phyloP scores from a whole-genome alignment of 2,329 filamentous ascomycete species.

The Teratosphaeriaceae sp. region DNA sequence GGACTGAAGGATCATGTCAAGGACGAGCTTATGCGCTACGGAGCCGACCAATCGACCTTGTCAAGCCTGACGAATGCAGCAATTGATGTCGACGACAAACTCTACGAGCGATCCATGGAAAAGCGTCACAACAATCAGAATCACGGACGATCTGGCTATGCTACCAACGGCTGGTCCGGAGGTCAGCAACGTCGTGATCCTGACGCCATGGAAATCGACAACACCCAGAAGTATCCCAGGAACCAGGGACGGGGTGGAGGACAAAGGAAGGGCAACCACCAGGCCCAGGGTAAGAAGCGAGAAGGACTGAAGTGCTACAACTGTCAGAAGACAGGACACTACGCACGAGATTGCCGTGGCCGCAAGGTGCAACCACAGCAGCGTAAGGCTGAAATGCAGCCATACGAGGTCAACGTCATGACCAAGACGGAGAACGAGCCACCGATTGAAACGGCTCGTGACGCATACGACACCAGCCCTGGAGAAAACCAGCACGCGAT shows the following conservation, averaged over 20 bases:
- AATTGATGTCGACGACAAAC: neutral
- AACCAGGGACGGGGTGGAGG: neutral
- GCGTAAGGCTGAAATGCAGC: constrained; percentile 1
- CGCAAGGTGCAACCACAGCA: neutral
- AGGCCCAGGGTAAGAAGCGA: constrained; percentile 18
- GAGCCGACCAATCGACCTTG: neutral
- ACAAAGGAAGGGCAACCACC: constrained; percentile 16
- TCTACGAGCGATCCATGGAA: neutral
- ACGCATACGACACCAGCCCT: neutral
- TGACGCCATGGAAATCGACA: neutral
- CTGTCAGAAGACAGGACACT: constrained; percentile 1
- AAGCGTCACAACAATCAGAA: neutral
- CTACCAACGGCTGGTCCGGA: constrained; percentile 1
- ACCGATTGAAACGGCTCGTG: neutral
- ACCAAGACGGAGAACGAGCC: neutral
- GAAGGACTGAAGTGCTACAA: constrained; percentile 5
- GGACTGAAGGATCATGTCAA: neutral
- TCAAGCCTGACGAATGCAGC: neutral
- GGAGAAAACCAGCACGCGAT: neutral
- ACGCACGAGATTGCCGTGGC: neutral
- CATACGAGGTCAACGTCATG: neutral
- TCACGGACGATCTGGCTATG: neutral
- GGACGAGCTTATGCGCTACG: neutral
- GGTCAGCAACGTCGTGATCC: constrained; percentile 1
- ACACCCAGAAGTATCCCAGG: neutral